A percentile compares a stretch with the other conserved stretches of the same genome.
Evolutionary conservation across 768 basidiomycete genomes (phyloP).

Genomic region (Auricularia cornea): DNA sequence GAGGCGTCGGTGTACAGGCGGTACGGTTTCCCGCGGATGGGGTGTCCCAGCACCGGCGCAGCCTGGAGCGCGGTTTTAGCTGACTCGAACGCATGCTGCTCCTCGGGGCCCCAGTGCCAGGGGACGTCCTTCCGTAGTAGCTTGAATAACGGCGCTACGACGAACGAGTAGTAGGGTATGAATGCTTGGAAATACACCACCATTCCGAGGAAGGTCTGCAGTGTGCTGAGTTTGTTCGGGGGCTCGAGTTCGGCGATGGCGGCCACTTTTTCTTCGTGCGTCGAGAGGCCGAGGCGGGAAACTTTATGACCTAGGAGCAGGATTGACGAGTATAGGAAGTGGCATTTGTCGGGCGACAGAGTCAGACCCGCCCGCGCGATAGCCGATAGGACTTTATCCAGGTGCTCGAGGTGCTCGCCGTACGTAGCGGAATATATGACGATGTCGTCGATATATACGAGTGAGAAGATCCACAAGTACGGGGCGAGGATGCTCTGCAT

Average conservation of each 20-base stretch:
- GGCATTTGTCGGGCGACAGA: too few relatives aligned
- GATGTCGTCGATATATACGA: conserved; percentile 33
- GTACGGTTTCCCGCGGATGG: too few relatives aligned
- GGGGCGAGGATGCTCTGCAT: conserved; percentile 29
- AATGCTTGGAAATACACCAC: conserved; percentile 25
- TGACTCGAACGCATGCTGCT: conserved; percentile 22
- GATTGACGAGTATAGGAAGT: conserved; percentile 15
- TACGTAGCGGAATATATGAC: too few relatives aligned
- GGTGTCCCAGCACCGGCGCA: conserved; percentile 27
- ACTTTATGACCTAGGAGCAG: conserved; percentile 21
- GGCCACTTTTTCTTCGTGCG: conserved; percentile 28
- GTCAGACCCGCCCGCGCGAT: too few relatives aligned
- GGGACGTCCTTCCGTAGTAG: neutral
- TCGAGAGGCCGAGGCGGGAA: conserved; percentile 28
- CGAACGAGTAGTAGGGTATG: conserved; percentile 21
- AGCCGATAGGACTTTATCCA: too few relatives aligned
- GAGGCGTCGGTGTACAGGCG: too few relatives aligned
- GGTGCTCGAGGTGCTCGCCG: conserved; percentile 12
- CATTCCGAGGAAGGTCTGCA: conserved; percentile 31
- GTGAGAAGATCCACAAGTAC: conserved; percentile 6
- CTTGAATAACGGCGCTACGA: conserved; percentile 26
- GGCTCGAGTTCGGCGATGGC: conserved; percentile 22
- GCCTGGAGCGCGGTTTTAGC: conserved; percentile 21
- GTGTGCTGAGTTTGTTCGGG: conserved; percentile 17
- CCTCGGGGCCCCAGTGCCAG: conserved; percentile 2